Percentiles rank a stretch among this genome's conserved stretches.
Conservation (phyloP, 352 stramenopile species). For the Globisporangium acanthophoron region DNA sequence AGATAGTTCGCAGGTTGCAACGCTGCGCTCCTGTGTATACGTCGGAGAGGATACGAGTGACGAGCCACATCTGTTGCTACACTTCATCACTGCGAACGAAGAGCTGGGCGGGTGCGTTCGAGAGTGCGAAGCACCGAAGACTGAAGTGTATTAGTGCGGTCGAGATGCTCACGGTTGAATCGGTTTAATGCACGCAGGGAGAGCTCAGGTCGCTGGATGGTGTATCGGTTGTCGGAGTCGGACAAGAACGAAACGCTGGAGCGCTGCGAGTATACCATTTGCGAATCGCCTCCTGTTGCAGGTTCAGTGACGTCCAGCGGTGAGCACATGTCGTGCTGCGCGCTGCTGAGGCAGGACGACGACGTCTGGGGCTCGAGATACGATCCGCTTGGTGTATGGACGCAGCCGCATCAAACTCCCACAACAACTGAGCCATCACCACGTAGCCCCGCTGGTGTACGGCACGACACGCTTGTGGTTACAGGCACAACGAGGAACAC, state of each 20-base stretch:
- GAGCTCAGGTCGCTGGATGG: not conserved
- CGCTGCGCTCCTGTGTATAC: slow-evolving; percentile 7
- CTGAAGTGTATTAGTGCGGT: not conserved
- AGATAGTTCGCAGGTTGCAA: not conserved
- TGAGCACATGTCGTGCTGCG: slow-evolving; percentile 13
- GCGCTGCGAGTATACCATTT: slow-evolving; percentile 4
- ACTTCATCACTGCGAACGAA: slow-evolving; percentile 1
- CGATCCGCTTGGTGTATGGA: slow-evolving; percentile 1
- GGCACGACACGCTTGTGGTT: slow-evolving; percentile 26
- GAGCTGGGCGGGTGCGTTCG: not conserved
- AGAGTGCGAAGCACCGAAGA: not conserved
- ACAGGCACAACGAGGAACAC: slow-evolving; percentile 39
- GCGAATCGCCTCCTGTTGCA: not conserved
- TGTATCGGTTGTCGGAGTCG: slow-evolving; percentile 1
- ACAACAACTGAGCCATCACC: too few relatives aligned
- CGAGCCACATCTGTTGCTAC: slow-evolving; percentile 12
- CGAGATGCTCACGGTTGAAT: not conserved
- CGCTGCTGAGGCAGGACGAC: not conserved
- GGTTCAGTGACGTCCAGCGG: not conserved
- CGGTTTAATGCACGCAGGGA: not conserved
- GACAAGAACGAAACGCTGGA: not conserved
- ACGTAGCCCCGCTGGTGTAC: slow-evolving; percentile 10
- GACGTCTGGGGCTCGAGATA: not conserved
- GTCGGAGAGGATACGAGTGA: slow-evolving; percentile 5
- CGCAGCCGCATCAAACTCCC: not conserved